Conservation (phyloP, 768 basidiomycete species). For the Lactarius evosmus region DNA sequence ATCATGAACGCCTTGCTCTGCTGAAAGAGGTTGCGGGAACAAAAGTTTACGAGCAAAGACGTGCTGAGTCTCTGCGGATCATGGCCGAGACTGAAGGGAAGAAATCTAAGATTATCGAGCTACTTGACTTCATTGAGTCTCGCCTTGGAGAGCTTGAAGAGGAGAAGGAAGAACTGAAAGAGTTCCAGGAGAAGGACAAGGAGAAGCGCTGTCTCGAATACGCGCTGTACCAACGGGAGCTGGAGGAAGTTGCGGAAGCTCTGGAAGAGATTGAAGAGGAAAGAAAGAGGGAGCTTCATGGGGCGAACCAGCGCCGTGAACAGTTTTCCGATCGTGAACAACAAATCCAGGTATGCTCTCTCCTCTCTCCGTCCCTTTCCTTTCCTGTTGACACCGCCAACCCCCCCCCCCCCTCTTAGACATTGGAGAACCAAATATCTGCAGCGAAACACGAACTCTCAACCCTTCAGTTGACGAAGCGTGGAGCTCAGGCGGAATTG, state of each 20-base stretch:
- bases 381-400: constrained; percentile 2
- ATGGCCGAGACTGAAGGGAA: constrained; percentile 97
- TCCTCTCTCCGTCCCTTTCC: background rate
- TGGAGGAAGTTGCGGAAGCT: constrained; percentile 83
- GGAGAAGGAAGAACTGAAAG: constrained; percentile 96
- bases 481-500: constrained; percentile 78
- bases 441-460: constrained; percentile 67
- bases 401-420: constrained; percentile 40
- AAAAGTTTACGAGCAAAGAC: constrained; percentile 94
- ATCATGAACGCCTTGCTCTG: constrained; percentile 88
- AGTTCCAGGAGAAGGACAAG: constrained; percentile 94
- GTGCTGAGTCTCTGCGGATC: constrained; percentile 88
- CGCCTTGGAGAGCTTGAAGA: constrained; percentile 90
- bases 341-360: constrained; percentile 65
- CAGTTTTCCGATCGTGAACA: constrained; percentile 82
- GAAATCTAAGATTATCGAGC: constrained; percentile 84
- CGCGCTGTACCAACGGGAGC: constrained; percentile 85
- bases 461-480: constrained; percentile 64
- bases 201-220: constrained; percentile 94
- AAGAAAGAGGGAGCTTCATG: constrained; percentile 75
- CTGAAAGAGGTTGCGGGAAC: constrained; percentile 98
- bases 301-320: constrained; percentile 75
- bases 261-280: constrained; percentile 86
- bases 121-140: constrained; percentile 88
- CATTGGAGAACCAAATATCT: constrained; percentile 68